Percentiles rank a stretch among this genome's conserved stretches.
phyloP scores from a whole-genome alignment of 2,329 filamentous ascomycete species.

The Diaporthe vaccinii region DNA sequence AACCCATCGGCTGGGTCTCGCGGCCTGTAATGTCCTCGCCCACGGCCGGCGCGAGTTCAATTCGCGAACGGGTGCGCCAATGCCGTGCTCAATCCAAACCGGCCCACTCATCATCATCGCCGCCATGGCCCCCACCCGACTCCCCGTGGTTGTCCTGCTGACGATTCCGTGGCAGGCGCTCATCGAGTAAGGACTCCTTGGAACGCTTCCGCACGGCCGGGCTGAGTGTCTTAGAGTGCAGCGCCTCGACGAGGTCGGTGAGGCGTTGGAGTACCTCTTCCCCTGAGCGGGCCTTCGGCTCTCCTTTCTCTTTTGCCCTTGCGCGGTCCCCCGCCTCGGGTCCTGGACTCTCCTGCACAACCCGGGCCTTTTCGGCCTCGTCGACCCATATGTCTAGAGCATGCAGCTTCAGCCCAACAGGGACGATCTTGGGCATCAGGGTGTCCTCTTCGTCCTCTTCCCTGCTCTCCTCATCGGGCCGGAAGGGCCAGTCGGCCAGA shows the following conservation, averaged over 20 bases:
- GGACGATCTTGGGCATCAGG: conserved; percentile 61
- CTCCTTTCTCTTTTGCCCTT: conserved; percentile 53
- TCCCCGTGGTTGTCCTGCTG: conserved; percentile 55
- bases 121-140: conserved; percentile 49
- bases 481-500: conserved; percentile 53
- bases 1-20: neutral
- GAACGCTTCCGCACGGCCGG: conserved; percentile 81
- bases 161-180: conserved; percentile 76
- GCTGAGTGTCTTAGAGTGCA: conserved; percentile 70
- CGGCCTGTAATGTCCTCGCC: too few relatives aligned
- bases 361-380: conserved; percentile 81
- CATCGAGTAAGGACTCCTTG: conserved; percentile 79
- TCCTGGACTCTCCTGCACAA: conserved; percentile 57
- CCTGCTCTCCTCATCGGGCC: conserved; percentile 48
- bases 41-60: neutral
- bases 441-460: conserved; percentile 50
- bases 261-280: conserved; percentile 66
- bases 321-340: conserved; percentile 51
- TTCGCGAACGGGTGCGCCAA: neutral
- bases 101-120: conserved; percentile 73
- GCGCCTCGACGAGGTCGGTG: conserved; percentile 66
- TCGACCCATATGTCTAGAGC: conserved; percentile 93
- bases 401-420: conserved; percentile 89
- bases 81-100: conserved; percentile 72
- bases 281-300: conserved; percentile 49